A percentile compares a stretch with the other conserved stretches of the same genome.
Evolutionary conservation across 2,329 filamentous ascomycete genomes (phyloP).

Genomic region (Lasiodiplodia hormozganensis): DNA sequence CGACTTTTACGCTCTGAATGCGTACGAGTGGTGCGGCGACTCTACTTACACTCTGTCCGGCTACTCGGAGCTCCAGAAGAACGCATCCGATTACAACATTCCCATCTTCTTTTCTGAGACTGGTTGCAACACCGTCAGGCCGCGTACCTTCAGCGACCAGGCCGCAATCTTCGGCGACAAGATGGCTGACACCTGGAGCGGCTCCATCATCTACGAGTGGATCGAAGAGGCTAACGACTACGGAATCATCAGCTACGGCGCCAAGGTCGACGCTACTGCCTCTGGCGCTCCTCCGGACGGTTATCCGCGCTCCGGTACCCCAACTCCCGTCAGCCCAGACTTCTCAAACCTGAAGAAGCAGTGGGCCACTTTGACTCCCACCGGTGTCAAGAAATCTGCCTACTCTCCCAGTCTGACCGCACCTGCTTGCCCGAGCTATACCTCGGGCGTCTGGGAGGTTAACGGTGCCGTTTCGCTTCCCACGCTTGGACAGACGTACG

Average conservation of each 20-base stretch:
- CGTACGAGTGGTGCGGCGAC: slow-evolving; percentile 69
- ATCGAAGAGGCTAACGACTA: slow-evolving; percentile 69
- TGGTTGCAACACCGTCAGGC: slow-evolving; percentile 71
- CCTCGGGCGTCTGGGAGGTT: slow-evolving; percentile 73
- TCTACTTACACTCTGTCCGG: slow-evolving; percentile 67
- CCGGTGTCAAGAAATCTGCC: slow-evolving; percentile 68
- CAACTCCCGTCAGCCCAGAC: slow-evolving; percentile 75
- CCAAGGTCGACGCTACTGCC: slow-evolving; percentile 57
- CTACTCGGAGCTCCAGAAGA: slow-evolving; percentile 71
- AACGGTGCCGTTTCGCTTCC: slow-evolving; percentile 74
- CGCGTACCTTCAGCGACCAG: slow-evolving; percentile 74
- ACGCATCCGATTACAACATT: slow-evolving; percentile 75
- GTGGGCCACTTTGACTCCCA: slow-evolving; percentile 76
- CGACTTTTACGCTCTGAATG: slow-evolving; percentile 87
- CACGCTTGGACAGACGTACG: slow-evolving; percentile 63
- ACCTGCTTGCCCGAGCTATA: slow-evolving; percentile 74
- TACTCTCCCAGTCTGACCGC: slow-evolving; percentile 70
- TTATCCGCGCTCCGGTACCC: slow-evolving; percentile 74
- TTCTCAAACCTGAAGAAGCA: slow-evolving; percentile 78
- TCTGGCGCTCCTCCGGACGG: slow-evolving; percentile 65
- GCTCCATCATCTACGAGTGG: slow-evolving; percentile 86
- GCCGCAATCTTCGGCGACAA: slow-evolving; percentile 75
- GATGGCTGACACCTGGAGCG: slow-evolving; percentile 76
- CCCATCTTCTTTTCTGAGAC: slow-evolving; percentile 92
- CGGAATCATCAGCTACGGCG: slow-evolving; percentile 78